Percentiles rank a stretch among this genome's conserved stretches.
Conservation (phyloP, 805 yeast genomes). For the Lipomyces yamadae region DNA sequence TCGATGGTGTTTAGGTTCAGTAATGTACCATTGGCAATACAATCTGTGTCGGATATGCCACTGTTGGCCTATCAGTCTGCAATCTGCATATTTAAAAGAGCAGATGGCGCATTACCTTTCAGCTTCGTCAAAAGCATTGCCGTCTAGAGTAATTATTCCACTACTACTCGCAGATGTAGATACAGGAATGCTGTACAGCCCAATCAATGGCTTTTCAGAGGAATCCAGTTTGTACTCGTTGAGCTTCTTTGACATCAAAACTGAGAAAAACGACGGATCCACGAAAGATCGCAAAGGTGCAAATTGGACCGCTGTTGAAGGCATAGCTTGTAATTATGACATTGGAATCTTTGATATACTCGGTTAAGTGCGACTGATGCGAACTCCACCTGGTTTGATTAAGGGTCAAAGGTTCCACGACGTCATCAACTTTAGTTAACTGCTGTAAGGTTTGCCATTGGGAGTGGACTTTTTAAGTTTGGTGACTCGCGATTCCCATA, state of each 20-base stretch:
- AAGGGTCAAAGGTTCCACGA: not conserved
- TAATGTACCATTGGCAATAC: conserved; percentile 49
- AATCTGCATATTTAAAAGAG: not conserved
- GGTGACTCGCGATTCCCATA: too few species aligned
- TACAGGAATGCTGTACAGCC: conserved; percentile 45
- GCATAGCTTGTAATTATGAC: not conserved
- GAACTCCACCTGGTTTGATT: not conserved
- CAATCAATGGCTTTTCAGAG: conserved; percentile 52
- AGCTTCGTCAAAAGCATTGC: conserved; percentile 28
- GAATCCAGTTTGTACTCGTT: conserved; percentile 71
- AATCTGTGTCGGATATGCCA: conserved; percentile 17
- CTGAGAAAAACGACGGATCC: conserved; percentile 85
- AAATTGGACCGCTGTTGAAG: conserved; percentile 43
- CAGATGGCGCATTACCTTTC: not conserved
- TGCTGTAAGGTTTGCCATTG: too few species aligned
- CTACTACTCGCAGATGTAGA: conserved; percentile 39
- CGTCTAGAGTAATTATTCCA: conserved; percentile 39
- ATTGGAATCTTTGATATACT: not conserved
- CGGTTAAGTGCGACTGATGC: not conserved
- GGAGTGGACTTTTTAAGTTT: too few species aligned
- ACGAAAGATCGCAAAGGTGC: conserved; percentile 70
- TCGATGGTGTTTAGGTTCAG: conserved; percentile 81
- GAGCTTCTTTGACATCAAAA: conserved; percentile 72
- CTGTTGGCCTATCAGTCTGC: not conserved
- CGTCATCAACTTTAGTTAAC: too few species aligned